These are phyloP conservation scores for Corchorus olitorius DNA, from an alignment of 345 rosid species.

Conservation along the genomic window DNA sequence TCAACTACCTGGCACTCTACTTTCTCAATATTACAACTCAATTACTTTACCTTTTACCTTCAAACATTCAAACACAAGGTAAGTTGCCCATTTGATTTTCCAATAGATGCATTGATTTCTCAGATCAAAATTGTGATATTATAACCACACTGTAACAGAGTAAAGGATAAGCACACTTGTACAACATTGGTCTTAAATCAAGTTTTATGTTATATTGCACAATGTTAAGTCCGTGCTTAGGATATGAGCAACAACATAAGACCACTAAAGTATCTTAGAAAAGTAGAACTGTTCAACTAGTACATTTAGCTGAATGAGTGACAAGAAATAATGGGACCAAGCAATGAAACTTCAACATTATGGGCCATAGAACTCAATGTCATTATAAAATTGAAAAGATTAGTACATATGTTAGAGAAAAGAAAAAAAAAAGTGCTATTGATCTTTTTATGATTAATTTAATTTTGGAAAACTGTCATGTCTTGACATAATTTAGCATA, in stretches of 20 bases:
- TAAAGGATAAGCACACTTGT: background rate
- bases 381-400: background rate
- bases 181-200: background rate
- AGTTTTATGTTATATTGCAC: background rate
- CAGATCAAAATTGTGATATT: too few relatives aligned
- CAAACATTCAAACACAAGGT: too few relatives aligned
- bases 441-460: background rate
- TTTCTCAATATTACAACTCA: too few relatives aligned
- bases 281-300: background rate
- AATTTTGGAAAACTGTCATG: background rate
- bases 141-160: too few relatives aligned
- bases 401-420: background rate
- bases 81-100: too few relatives aligned
- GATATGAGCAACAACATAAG: background rate
- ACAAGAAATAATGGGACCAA: background rate
- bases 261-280: background rate
- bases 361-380: constrained; percentile 1
- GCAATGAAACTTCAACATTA: background rate
- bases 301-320: background rate
- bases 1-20: too few relatives aligned
- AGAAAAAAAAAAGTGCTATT: background rate
- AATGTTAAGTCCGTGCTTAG: background rate
- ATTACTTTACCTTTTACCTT: too few relatives aligned
- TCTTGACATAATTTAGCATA: background rate
- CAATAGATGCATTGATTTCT: too few relatives aligned